These are phyloP conservation scores for Verticillium nubilum DNA, from an alignment of 2,329 filamentous ascomycete species.

Conservation along the genomic window DNA sequence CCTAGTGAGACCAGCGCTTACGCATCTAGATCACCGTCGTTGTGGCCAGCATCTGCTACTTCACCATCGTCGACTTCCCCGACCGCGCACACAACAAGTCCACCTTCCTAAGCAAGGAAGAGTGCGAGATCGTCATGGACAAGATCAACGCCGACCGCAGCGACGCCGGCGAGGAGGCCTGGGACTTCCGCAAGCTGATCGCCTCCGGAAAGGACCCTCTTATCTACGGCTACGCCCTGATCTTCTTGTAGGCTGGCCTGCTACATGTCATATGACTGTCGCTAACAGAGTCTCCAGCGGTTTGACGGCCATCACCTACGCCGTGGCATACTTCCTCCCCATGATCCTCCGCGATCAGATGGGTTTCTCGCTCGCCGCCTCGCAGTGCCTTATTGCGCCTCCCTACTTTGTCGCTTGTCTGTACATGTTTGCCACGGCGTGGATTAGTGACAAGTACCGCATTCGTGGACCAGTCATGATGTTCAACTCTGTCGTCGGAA, in stretches of 20 bases:
- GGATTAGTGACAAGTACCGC: conserved; percentile 57
- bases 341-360: conserved; percentile 41
- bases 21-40: conserved; percentile 28
- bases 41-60: conserved; percentile 29
- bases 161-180: conserved; percentile 59
- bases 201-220: background rate
- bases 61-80: conserved; percentile 19
- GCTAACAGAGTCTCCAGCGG: background rate
- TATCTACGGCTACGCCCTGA: background rate
- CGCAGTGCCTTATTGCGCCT: conserved; percentile 45
- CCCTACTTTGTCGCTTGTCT: conserved; percentile 56
- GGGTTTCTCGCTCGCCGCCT: conserved; percentile 14
- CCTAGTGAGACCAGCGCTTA: background rate
- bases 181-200: conserved; percentile 55
- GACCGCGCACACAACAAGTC: background rate
- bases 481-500: conserved; percentile 50
- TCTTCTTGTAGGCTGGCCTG: background rate
- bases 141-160: conserved; percentile 61
- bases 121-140: conserved; percentile 61
- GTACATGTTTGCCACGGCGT: conserved; percentile 58
- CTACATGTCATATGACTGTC: background rate
- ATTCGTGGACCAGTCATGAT: conserved; percentile 65
- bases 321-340: conserved; percentile 50
- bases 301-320: conserved; percentile 11
- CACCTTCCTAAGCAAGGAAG: conserved; percentile 27